Conservation (phyloP, 495 filamentous ascomycete genomes). For the Lineolata rhizophorae region DNA sequence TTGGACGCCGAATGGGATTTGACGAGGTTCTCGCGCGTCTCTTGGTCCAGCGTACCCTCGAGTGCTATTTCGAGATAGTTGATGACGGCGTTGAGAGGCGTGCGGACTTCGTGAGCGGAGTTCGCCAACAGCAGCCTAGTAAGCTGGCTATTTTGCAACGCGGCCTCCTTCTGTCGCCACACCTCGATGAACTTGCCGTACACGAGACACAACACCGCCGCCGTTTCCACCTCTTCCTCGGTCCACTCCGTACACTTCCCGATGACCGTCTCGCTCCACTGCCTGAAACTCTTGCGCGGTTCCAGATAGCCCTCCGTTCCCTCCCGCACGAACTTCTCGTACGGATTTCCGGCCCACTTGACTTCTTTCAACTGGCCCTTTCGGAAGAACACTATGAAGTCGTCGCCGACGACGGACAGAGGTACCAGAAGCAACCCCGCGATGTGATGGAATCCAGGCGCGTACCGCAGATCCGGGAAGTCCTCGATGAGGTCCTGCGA, state of each 20-base stretch:
- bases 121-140: slow-evolving; percentile 70
- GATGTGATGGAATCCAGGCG: slow-evolving; percentile 57
- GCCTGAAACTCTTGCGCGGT: slow-evolving; percentile 55
- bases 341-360: slow-evolving; percentile 86
- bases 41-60: slow-evolving; percentile 58
- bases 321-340: slow-evolving; percentile 50
- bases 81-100: slow-evolving; percentile 86
- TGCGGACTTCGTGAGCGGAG: slow-evolving; percentile 87
- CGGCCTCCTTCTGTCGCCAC: slow-evolving; percentile 80
- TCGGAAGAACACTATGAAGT: slow-evolving; percentile 88
- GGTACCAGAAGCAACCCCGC: slow-evolving; percentile 74
- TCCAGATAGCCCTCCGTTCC: slow-evolving; percentile 51
- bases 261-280: slow-evolving; percentile 54
- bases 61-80: slow-evolving; percentile 91
- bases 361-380: slow-evolving; percentile 58
- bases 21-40: slow-evolving; percentile 71
- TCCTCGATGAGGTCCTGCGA: slow-evolving; percentile 60
- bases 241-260: slow-evolving; percentile 58
- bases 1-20: slow-evolving; percentile 91
- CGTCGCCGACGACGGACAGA: slow-evolving; percentile 47
- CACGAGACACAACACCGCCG: slow-evolving; percentile 70
- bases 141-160: slow-evolving; percentile 59
- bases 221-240: slow-evolving; percentile 63
- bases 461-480: slow-evolving; percentile 65
- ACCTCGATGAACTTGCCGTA: slow-evolving; percentile 88